Base-by-base conservation (phyloP, 2,329 filamentous ascomycete genomes). In the Neodidymelliopsis sp. region DNA sequence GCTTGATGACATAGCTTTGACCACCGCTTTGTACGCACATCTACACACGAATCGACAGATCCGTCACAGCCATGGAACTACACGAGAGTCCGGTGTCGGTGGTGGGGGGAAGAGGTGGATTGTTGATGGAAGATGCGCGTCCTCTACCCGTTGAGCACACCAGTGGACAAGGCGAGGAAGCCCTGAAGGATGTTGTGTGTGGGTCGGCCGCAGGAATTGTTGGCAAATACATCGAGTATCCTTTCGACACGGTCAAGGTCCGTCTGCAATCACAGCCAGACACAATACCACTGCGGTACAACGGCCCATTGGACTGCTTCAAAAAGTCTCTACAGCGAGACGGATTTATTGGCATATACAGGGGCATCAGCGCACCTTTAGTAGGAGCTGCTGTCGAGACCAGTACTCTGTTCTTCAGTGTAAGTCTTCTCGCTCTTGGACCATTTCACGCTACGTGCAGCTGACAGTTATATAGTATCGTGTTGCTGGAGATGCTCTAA, bases 161-260 rank as follows among this genome's bases (percentile, higher is more conserved):
- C 13, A 43, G 47, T 34, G 62, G 73, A 47, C 80, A 84, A 63
- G 79, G 79, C 38, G 60, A 80, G 22, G 88, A 94, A 65, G 90
- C 90, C 4, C 66, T 93, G 29, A 92, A 96, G 73, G 92, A 97
- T 67, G 84, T 99, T 46, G 69, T 87, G 9, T 97, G 91, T 72
- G 94, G 94, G 70, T 97, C 93, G 50, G 84, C 92, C 75, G 92
- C 93, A 45, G 94, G 94, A 53, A 84, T 95, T 51, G 86, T 90
- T 25, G 93, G 93, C 55, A 99, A 97, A 78, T 90, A 93, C 72
- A 93, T 99, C 69, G 94, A 99, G 73, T 99, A 97, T 72, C 94
- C 94, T 18, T 99, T 99, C 75, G 94, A 99, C 75, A 99, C 94
- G 0, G 87, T 99, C 73, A 99, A 99, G 77, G 94, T 99, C 52